Conservation (phyloP, 495 filamentous ascomycete genomes). For the Penicillium taxi region DNA sequence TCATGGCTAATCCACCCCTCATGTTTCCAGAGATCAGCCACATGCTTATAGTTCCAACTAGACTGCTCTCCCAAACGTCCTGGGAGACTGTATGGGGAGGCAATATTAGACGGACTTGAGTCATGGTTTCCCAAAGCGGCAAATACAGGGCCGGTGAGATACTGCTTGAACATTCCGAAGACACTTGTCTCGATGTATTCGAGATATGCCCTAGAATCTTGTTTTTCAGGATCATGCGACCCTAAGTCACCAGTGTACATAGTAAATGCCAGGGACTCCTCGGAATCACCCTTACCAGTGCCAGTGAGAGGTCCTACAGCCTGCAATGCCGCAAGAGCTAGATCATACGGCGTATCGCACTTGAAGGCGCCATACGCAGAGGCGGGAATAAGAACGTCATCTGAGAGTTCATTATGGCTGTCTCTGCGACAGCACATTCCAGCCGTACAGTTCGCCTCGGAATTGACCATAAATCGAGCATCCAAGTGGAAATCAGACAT, state of each 20-base stretch:
- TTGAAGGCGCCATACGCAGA: slow-evolving; percentile 46
- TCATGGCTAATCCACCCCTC: slow-evolving; percentile 42
- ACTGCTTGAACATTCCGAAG: slow-evolving; percentile 47
- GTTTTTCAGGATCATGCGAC: slow-evolving; percentile 41
- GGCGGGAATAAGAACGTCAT: slow-evolving; percentile 37
- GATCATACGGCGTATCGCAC: slow-evolving; percentile 53
- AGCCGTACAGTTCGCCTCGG: slow-evolving; percentile 49
- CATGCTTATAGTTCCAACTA: slow-evolving; percentile 48
- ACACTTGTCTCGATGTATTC: slow-evolving; percentile 45
- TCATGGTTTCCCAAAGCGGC: slow-evolving; percentile 50
- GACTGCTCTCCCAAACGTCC: slow-evolving; percentile 47
- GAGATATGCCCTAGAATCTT: slow-evolving; percentile 40
- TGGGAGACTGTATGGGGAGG: slow-evolving; percentile 44
- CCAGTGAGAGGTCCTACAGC: slow-evolving; percentile 51
- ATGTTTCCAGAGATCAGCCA: slow-evolving; percentile 44
- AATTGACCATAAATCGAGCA: slow-evolving; percentile 45
- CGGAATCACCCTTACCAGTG: slow-evolving; percentile 27
- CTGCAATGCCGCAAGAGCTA: slow-evolving; percentile 50
- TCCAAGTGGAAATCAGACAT: slow-evolving; percentile 55
- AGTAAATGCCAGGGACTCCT: slow-evolving; percentile 39
- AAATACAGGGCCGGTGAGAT: slow-evolving; percentile 50
- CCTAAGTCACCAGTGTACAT: slow-evolving; percentile 52
- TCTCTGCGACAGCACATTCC: slow-evolving; percentile 48
- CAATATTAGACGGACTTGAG: slow-evolving; percentile 42
- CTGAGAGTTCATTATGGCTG: slow-evolving; percentile 25